A percentile compares a stretch with the other conserved stretches of the same genome.
These are phyloP conservation scores for Escovopsis weberi DNA, from an alignment of 2,329 filamentous ascomycete species.

Conservation along the genomic window DNA sequence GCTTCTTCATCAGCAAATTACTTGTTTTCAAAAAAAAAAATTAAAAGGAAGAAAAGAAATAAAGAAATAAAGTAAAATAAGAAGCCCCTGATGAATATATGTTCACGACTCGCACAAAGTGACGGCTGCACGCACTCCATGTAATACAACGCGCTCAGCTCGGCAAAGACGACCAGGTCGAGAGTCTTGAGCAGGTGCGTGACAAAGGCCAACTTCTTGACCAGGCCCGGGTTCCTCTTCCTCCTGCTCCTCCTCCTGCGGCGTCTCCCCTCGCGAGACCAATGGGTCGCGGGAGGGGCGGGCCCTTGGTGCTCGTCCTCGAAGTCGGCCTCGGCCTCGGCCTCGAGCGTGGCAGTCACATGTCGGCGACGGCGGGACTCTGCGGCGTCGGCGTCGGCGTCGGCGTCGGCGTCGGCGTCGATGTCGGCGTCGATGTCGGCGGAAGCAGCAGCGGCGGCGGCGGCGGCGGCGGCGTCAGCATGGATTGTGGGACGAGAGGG, in stretches of 20 bases:
- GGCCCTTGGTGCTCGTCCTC: not conserved
- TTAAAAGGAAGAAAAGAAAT: too few species aligned
- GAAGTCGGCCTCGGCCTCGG: not conserved
- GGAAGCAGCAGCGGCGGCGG: not conserved
- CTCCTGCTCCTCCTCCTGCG: conserved; percentile 23
- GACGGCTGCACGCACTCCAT: conserved; percentile 38
- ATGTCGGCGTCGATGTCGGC: conserved; percentile 1
- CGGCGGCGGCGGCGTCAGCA: not conserved
- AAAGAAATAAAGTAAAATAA: too few species aligned
- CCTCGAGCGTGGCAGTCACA: conserved; percentile 1
- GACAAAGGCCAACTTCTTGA: conserved; percentile 46
- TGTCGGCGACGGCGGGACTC: not conserved
- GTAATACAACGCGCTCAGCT: conserved; percentile 53
- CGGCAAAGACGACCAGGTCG: conserved; percentile 48
- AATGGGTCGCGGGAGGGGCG: too few species aligned
- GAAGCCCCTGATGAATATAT: not conserved
- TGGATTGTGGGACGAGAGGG: conserved; percentile 2
- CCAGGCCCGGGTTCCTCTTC: conserved; percentile 27
- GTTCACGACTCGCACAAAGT: not conserved
- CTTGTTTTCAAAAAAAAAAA: not conserved
- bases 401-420: too few species aligned
- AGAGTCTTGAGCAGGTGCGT: conserved; percentile 45
- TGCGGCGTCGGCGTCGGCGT: too few species aligned
- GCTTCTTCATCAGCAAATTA: not conserved
- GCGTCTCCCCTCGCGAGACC: conserved; percentile 14